Percentiles rank a stretch among this genome's conserved stretches.
phyloP scores from a whole-genome alignment of 2,329 filamentous ascomycete species.

The Kalmusia sp. region DNA sequence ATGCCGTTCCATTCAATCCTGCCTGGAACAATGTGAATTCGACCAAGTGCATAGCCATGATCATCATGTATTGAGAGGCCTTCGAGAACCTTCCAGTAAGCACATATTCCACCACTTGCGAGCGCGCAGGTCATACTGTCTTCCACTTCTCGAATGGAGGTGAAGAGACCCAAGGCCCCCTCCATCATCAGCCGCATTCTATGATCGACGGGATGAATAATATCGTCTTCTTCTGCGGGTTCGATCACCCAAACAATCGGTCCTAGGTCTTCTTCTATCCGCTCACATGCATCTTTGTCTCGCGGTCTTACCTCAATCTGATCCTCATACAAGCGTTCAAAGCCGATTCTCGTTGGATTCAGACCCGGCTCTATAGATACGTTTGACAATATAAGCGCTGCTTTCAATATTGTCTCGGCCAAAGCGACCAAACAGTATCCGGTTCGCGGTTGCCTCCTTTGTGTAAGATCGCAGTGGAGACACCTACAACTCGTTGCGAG shows the following conservation, averaged over 20 bases:
- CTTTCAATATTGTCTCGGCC: slow-evolving; percentile 6
- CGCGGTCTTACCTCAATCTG: background rate
- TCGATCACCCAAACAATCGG: slow-evolving; percentile 6
- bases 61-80: background rate
- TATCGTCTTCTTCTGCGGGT: background rate
- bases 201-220: background rate
- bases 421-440: slow-evolving; percentile 1
- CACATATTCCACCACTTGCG: slow-evolving; percentile 1
- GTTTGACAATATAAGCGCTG: background rate
- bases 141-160: background rate
- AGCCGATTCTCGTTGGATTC: slow-evolving; percentile 1
- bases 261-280: background rate
- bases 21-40: slow-evolving; percentile 6
- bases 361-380: background rate
- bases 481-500: background rate
- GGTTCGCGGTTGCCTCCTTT: background rate
- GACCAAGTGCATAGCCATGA: background rate
- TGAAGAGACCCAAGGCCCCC: slow-evolving; percentile 3
- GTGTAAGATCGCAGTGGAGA: background rate
- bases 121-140: background rate
- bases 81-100: background rate
- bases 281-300: background rate
- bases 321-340: slow-evolving; percentile 4
- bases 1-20: background rate
- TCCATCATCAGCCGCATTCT: slow-evolving; percentile 5